Evolutionary conservation across 2,329 filamentous ascomycete genomes (phyloP), one percentile per base, ranked within the genome.

Genomic region (Aspergillus alliaceus): DNA sequence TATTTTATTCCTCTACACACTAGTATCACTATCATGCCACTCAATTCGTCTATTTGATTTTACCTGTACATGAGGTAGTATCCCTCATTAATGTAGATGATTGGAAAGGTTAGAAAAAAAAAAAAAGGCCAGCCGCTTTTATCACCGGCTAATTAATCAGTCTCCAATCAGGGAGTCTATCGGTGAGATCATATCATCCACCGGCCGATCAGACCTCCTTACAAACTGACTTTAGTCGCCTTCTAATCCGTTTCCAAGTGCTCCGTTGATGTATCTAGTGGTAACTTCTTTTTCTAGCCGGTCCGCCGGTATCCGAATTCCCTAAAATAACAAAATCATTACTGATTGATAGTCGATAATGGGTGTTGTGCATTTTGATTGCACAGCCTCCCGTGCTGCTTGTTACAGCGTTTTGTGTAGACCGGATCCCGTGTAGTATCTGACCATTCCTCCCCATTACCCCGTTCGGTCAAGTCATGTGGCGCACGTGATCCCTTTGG

Each of bases 251-350:
- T 32, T 37, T 40, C 34, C 32, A 48, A 31, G 6, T 34, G n/a
- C 18, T 31, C 20, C 27, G 25, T 47, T n/a, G 18, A 32, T 27
- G 44, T 48, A 48, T 48, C 44, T 46, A 24, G 40, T n/a, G 40
- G 40, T 44, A 44, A 44, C 24, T 51, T n/a, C n/a, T n/a, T 29
- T 29, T 18, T 18, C 15, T 51, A 29, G 53, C 25, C 29, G 35
- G 37, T 52, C 54, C 54, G 54, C 34, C 35, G 54, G 37, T 56
- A 52, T 37, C 54, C 54, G 54, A 56, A 7, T 44, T 27, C 27
- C 40, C 40, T 27, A 44, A 44, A 27, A 18, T 11, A 15, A 27
- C 27, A 29, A n/a, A n/a, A n/a, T n/a, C 24, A 11, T 27, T 18
- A 25, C 24, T 27, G 40, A 42, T 42, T 42, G 20, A 42, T 24